Percentiles rank a stretch among this genome's conserved stretches.
These are phyloP conservation scores for Phytopythium montanum DNA, from an alignment of 352 stramenopile species.

Conservation along the genomic window DNA sequence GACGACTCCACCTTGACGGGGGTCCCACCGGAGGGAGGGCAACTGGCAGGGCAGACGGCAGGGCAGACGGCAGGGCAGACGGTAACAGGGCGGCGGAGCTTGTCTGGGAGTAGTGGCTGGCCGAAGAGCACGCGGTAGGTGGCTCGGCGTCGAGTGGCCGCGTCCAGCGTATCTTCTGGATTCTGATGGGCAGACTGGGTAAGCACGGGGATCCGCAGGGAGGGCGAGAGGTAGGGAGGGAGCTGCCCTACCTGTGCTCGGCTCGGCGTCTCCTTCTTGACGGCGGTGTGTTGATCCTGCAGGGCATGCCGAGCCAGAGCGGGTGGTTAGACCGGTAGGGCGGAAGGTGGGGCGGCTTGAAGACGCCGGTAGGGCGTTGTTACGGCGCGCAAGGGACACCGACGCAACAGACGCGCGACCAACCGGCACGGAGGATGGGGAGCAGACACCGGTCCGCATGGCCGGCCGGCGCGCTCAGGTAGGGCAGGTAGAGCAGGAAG, in stretches of 20 bases:
- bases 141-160: slow-evolving; percentile 15
- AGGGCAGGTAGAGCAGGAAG: too few species aligned
- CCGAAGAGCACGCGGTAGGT: slow-evolving; percentile 50
- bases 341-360: not conserved
- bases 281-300: not conserved
- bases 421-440: slow-evolving; percentile 2
- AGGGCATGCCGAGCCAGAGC: not conserved
- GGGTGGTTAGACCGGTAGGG: not conserved
- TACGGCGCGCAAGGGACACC: slow-evolving; percentile 1
- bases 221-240: not conserved
- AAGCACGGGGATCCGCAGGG: not conserved
- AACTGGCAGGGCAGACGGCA: too few species aligned
- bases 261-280: not conserved
- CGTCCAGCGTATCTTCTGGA: not conserved
- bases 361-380: not conserved
- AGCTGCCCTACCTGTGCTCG: not conserved
- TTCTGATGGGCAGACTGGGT: not conserved
- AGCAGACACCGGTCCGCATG: slow-evolving; percentile 5
- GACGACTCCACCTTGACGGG: slow-evolving; percentile 4
- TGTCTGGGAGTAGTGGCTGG: slow-evolving; percentile 19
- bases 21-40: too few species aligned
- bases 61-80: too few species aligned
- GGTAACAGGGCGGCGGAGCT: not conserved
- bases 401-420: not conserved
- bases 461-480: not conserved